Percentiles rank a stretch among this genome's conserved stretches.
These are phyloP conservation scores for Talaromyces sp. DNA, from an alignment of 2,329 filamentous ascomycete species.

Conservation along the genomic window DNA sequence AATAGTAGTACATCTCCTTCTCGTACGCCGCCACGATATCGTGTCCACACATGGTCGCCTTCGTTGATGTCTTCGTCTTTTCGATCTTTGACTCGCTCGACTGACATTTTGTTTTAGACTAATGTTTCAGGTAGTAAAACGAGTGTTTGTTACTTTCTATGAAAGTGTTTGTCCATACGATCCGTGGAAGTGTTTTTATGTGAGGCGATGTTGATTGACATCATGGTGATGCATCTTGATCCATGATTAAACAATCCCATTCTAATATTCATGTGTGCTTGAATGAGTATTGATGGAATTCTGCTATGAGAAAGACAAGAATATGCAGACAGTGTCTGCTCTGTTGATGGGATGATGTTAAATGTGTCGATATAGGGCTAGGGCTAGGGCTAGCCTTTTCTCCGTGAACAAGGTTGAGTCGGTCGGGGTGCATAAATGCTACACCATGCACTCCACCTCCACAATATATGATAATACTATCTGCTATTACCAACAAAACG, in stretches of 20 bases:
- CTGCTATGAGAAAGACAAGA: not conserved
- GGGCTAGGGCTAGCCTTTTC: not conserved
- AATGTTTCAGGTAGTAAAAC: not conserved
- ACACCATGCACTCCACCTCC: not conserved
- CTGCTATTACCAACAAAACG: not conserved
- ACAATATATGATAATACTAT: not conserved
- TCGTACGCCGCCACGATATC: conserved; percentile 23
- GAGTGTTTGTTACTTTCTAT: not conserved
- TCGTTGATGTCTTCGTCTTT: conserved; percentile 23
- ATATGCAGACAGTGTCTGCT: not conserved
- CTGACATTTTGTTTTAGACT: conserved; percentile 20
- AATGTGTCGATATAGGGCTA: not conserved
- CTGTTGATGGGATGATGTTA: not conserved
- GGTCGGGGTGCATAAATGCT: not conserved
- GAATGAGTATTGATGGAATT: not conserved
- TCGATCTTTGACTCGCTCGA: conserved; percentile 23
- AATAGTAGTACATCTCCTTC: conserved; percentile 5
- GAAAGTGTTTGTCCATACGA: not conserved
- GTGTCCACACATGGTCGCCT: conserved; percentile 26
- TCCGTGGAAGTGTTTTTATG: not conserved
- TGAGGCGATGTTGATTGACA: not conserved
- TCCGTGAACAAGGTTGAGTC: not conserved
- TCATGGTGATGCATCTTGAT: conserved; percentile 7
- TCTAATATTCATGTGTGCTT: not conserved
- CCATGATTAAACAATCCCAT: not conserved